Percentiles rank a stretch among this genome's conserved stretches.
Evolutionary conservation across 2,329 filamentous ascomycete genomes (phyloP).

Genomic region (Colletotrichum sp.): DNA sequence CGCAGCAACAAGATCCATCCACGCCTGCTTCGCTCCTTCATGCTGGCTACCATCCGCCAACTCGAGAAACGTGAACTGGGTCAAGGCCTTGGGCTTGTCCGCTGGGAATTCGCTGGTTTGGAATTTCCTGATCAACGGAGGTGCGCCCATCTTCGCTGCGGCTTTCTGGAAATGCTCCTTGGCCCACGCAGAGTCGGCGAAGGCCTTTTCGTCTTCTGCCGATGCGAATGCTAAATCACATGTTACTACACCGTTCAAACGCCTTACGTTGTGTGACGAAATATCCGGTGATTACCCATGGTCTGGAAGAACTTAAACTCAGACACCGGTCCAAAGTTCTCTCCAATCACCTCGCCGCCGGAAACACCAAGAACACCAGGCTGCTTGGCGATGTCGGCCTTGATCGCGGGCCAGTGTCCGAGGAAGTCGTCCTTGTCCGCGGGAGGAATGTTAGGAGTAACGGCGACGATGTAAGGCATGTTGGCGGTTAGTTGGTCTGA

Average conservation of each 20-base stretch:
- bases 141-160: not conserved
- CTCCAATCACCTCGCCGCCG: not conserved
- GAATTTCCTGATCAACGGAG: slow-evolving; percentile 9
- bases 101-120: not conserved
- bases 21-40: slow-evolving; percentile 3
- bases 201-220: not conserved
- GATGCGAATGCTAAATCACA: not conserved
- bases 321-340: not conserved
- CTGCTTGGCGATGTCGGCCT: slow-evolving; percentile 1
- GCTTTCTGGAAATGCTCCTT: not conserved
- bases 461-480: slow-evolving; percentile 10
- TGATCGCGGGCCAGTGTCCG: not conserved
- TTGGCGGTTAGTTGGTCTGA: not conserved
- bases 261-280: no score
- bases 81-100: not conserved
- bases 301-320: slow-evolving; percentile 15
- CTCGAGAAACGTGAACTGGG: not conserved
- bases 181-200: slow-evolving; percentile 2
- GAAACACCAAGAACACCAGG: not conserved
- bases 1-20: not conserved
- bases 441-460: not conserved
- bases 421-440: slow-evolving; percentile 19
- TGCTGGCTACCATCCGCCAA: slow-evolving; percentile 8
- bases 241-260: not conserved
- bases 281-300: not conserved